phyloP scores from a whole-genome alignment of 805 yeast species.

The Yamadazyma akitaensis region DNA sequence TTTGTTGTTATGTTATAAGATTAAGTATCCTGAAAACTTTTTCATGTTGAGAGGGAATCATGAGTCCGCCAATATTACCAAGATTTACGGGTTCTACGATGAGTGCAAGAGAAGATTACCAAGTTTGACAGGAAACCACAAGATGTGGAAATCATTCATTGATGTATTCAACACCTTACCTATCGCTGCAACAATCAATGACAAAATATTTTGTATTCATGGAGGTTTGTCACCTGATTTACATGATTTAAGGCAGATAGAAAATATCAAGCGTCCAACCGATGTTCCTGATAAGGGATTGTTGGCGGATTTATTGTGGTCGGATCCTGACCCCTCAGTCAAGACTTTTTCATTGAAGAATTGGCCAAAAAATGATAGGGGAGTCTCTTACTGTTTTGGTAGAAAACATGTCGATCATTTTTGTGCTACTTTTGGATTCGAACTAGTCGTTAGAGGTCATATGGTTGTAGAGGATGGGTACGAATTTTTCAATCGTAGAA shows the following conservation, averaged over 20 bases:
- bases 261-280: conserved; percentile 71
- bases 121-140: conserved; percentile 26
- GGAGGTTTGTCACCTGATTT: conserved; percentile 78
- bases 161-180: conserved; percentile 60
- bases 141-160: conserved; percentile 50
- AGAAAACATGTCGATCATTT: conserved; percentile 70
- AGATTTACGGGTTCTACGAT: conserved; percentile 59
- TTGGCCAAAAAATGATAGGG: conserved; percentile 83
- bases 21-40: conserved; percentile 58
- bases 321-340: conserved; percentile 60
- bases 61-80: conserved; percentile 56
- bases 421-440: conserved; percentile 64
- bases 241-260: conserved; percentile 61
- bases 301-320: conserved; percentile 77
- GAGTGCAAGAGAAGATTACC: conserved; percentile 55
- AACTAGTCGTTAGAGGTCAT: conserved; percentile 77
- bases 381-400: conserved; percentile 77
- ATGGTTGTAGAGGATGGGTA: conserved; percentile 91
- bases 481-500: conserved; percentile 72
- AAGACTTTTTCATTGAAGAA: conserved; percentile 38
- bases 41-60: conserved; percentile 60
- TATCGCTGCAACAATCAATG: conserved; percentile 59
- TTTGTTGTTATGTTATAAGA: conserved; percentile 50
- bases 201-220: conserved; percentile 56
- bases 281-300: conserved; percentile 81